Base-by-base conservation (phyloP, 495 filamentous ascomycete genomes). In the Penicillium canariense region DNA sequence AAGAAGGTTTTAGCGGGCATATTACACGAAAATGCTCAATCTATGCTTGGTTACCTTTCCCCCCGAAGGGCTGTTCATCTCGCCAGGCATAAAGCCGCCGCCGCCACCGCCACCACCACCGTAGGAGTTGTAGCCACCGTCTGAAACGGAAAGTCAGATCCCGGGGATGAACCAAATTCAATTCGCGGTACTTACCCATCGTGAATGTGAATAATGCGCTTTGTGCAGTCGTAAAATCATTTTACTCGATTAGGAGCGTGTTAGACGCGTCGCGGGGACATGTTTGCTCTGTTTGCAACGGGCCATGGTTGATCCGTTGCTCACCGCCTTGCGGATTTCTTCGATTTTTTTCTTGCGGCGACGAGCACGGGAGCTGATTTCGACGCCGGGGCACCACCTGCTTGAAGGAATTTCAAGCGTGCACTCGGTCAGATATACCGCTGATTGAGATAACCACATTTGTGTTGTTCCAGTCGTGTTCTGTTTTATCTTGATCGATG, bases 21-120 rank as follows among this genome's bases (percentile, higher is more conserved):
- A 10, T n/a, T 3, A 31, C 38, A 52, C 12, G 34, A 18, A 5
- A 36, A 15, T 27, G 17, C 22, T 42, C 0, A 22, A 12, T 17
- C 3, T 10, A 17, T 25, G 3, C 31, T 7, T 23, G 47, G 44
- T 36, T 64, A 77, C 75, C 63, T 69, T 75, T 63, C 71, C 71
- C 44, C 71, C 73, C 1, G 74, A 69, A 46, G 77, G 78, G 48
- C 73, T 77, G 61, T 69, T 80, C 44, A 62, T 76, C 52, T 78
- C 76, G 23, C 76, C 76, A 9, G 72, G 63, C 72, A 89, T 78
- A 63, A 88, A 90, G 23, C 88, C 87, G 31, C 87, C 87, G 18
- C 83, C 86, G 45, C 87, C 85, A 30, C 85, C 85, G 31, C 76
- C 79, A 48, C 75, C 77, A 32, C 30, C 27, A 31, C 45, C 46